These are phyloP conservation scores for Aspergillus saccharolyticus DNA, from an alignment of 495 filamentous ascomycete genomes.

Conservation along the genomic window DNA sequence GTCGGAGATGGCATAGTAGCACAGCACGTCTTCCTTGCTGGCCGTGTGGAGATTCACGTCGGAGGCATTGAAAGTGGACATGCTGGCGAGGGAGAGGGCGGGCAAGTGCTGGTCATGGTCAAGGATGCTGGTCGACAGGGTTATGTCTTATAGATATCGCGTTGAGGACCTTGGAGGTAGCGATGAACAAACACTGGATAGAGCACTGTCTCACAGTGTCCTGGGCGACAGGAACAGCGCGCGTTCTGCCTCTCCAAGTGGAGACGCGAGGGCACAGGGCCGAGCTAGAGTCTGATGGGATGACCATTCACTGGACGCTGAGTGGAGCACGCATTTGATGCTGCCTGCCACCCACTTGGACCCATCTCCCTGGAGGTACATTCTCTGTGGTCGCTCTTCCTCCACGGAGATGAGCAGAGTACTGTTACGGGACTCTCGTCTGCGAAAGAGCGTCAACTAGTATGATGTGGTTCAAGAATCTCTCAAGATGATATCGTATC, in stretches of 20 bases:
- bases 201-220: neutral
- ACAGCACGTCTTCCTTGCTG: slow-evolving; percentile 2
- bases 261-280: no score
- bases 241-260: neutral
- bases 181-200: neutral
- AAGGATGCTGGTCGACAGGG: neutral
- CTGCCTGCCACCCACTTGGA: neutral
- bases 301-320: neutral
- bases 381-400: neutral
- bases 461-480: no score
- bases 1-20: slow-evolving; percentile 4
- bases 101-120: neutral
- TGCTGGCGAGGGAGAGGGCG: neutral
- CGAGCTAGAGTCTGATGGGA: neutral
- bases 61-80: neutral
- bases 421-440: no score
- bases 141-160: neutral
- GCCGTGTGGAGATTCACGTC: slow-evolving; percentile 3
- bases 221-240: neutral
- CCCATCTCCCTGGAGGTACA: no score
- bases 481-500: no score
- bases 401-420: neutral
- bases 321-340: neutral
- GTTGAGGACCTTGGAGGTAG: neutral
- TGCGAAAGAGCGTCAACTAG: no score